Evolutionary conservation across 1,284 basidiomycete species (phyloP).

Genomic region (Somion occarium): DNA sequence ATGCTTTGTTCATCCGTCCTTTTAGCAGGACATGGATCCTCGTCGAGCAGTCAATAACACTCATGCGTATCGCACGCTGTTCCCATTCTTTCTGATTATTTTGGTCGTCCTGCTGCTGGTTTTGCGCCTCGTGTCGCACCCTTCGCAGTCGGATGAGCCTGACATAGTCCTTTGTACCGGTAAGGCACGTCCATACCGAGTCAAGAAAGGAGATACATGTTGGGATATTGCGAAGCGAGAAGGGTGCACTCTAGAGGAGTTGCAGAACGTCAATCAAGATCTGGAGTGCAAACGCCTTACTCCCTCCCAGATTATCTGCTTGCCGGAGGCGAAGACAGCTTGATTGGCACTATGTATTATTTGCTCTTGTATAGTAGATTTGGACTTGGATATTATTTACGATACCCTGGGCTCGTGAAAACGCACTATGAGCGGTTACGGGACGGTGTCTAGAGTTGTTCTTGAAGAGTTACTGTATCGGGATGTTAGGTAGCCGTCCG

Average conservation of each 20-base stretch:
- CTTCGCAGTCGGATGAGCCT: slow-evolving; percentile 23
- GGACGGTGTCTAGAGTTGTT: not conserved
- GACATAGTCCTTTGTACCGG: slow-evolving; percentile 41
- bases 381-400: not conserved
- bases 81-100: slow-evolving; percentile 72
- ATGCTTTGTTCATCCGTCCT: slow-evolving; percentile 1
- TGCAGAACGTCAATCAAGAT: slow-evolving; percentile 49
- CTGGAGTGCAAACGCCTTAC: slow-evolving; percentile 53
- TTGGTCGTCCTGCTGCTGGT: slow-evolving; percentile 60
- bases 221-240: slow-evolving; percentile 57
- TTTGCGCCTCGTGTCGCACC: slow-evolving; percentile 55
- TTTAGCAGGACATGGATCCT: not conserved
- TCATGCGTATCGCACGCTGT: slow-evolving; percentile 55
- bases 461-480: not conserved
- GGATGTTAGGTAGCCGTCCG: not conserved
- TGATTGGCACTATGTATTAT: no score
- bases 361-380: not conserved
- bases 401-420: not conserved
- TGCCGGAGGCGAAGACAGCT: slow-evolving; percentile 13
- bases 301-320: slow-evolving; percentile 57
- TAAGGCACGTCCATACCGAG: slow-evolving; percentile 41
- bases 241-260: slow-evolving; percentile 48
- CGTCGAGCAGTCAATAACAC: slow-evolving; percentile 19
- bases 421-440: no score
- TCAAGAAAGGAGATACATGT: slow-evolving; percentile 63